Conservation (phyloP, 2,329 filamentous ascomycete genomes). For the Emericellopsis cladophorae region DNA sequence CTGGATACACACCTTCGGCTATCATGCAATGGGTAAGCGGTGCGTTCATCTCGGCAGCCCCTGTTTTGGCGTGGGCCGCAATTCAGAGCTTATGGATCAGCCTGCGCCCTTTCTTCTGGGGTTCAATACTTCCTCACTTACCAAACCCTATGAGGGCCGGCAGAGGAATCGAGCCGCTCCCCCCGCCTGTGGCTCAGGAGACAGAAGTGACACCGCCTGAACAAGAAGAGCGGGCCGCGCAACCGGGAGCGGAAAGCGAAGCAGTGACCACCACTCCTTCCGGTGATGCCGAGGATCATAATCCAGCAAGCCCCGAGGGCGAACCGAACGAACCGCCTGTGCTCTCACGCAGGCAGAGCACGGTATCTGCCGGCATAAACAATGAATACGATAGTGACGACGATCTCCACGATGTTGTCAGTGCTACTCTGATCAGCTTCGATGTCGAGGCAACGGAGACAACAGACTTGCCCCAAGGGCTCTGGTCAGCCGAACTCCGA, state of each 20-base stretch:
- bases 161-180: conserved; percentile 5
- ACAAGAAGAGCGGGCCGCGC: too few species aligned
- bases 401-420: conserved; percentile 40
- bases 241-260: too few species aligned
- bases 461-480: conserved; percentile 33
- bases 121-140: conserved; percentile 22
- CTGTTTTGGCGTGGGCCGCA: conserved; percentile 32
- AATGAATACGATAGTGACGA: conserved; percentile 44
- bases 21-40: conserved; percentile 29
- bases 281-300: neutral
- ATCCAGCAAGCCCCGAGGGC: too few species aligned
- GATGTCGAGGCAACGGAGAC: conserved; percentile 46
- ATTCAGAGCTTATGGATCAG: conserved; percentile 24
- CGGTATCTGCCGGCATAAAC: neutral
- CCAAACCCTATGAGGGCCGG: conserved; percentile 18
- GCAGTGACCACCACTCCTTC: neutral
- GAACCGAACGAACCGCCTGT: neutral
- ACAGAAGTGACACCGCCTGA: too few species aligned
- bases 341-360: neutral
- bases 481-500: conserved; percentile 47
- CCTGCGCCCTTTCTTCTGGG: conserved; percentile 22
- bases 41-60: conserved; percentile 27
- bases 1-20: conserved; percentile 22
- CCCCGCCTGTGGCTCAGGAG: neutral
- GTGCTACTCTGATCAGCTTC: conserved; percentile 46